A percentile compares a stretch with the other conserved stretches of the same genome.
phyloP scores from a whole-genome alignment of 2,329 filamentous ascomycete genomes.

The Hysterium pulicare region DNA sequence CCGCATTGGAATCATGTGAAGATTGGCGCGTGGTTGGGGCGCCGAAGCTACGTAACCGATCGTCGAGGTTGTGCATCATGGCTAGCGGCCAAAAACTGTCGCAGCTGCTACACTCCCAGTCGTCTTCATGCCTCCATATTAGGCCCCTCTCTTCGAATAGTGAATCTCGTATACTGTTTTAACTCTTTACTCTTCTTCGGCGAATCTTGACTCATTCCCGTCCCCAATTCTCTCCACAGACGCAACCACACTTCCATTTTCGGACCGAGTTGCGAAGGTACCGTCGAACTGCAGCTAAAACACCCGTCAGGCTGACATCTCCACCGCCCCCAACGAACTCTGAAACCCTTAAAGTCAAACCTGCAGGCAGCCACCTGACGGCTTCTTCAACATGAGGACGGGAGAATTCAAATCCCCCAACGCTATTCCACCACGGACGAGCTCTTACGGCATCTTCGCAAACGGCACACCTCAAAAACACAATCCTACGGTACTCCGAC shows the following conservation, averaged over 20 bases:
- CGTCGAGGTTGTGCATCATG: neutral
- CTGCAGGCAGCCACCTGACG: neutral
- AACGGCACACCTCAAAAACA: conserved; percentile 20
- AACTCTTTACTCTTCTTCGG: neutral
- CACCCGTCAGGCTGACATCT: neutral
- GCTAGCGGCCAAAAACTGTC: neutral
- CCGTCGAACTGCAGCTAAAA: neutral
- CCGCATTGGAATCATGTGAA: neutral
- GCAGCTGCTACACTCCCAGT: neutral
- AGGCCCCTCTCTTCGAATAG: neutral
- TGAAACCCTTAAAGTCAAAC: neutral
- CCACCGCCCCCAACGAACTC: neutral
- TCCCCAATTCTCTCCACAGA: neutral
- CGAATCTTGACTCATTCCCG: neutral
- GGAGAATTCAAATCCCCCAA: conserved; percentile 28
- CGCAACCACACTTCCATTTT: neutral
- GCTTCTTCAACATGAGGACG: conserved; percentile 4
- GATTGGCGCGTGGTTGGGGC: neutral
- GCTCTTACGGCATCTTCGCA: conserved; percentile 32
- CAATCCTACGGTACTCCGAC: conserved; percentile 28
- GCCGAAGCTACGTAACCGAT: neutral
- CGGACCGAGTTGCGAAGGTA: neutral
- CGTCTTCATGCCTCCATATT: neutral
- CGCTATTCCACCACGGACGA: conserved; percentile 39
- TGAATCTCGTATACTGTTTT: neutral